Percentiles rank a stretch among this genome's conserved stretches.
These are phyloP conservation scores for Amorphotheca resinae DNA, from an alignment of 495 filamentous ascomycete genomes.

Conservation along the genomic window DNA sequence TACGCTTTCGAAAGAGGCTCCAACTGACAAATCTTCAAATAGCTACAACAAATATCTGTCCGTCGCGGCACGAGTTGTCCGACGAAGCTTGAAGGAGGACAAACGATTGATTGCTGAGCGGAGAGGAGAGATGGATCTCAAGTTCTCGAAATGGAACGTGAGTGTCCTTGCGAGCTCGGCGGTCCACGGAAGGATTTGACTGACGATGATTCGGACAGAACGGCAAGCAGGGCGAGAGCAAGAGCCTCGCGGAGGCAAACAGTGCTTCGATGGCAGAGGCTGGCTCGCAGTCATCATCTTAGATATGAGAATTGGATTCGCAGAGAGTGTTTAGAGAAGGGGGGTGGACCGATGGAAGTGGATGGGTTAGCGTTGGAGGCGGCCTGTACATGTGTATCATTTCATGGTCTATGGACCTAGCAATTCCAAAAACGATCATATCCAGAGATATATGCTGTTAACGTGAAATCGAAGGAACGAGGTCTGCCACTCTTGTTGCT, in stretches of 20 bases:
- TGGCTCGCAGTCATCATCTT: slow-evolving; percentile 7
- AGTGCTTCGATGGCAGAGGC: slow-evolving; percentile 42
- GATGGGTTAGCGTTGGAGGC: slow-evolving; percentile 1
- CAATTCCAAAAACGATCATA: slow-evolving; percentile 1
- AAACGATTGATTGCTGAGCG: slow-evolving; percentile 76
- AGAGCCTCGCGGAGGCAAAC: slow-evolving; percentile 63
- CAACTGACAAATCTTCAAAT: slow-evolving; percentile 15
- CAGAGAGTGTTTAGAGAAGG: background rate
- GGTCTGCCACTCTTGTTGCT: too few relatives aligned
- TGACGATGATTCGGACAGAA: slow-evolving; percentile 40
- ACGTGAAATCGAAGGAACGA: too few relatives aligned
- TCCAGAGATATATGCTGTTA: background rate
- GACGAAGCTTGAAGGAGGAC: slow-evolving; percentile 90
- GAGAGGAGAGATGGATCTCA: slow-evolving; percentile 78
- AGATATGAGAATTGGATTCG: background rate
- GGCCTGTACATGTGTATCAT: slow-evolving; percentile 22
- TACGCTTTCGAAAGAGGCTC: background rate
- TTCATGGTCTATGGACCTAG: slow-evolving; percentile 3
- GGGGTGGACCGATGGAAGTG: background rate
- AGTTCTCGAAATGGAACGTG: slow-evolving; percentile 95
- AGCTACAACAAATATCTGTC: slow-evolving; percentile 81
- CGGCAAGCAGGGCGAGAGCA: slow-evolving; percentile 89
- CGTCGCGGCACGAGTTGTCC: slow-evolving; percentile 63
- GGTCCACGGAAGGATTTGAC: slow-evolving; percentile 5
- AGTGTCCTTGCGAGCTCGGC: slow-evolving; percentile 31